These are phyloP conservation scores for Linum trigynum DNA, from an alignment of 345 rosid genomes.

Conservation along the genomic window DNA sequence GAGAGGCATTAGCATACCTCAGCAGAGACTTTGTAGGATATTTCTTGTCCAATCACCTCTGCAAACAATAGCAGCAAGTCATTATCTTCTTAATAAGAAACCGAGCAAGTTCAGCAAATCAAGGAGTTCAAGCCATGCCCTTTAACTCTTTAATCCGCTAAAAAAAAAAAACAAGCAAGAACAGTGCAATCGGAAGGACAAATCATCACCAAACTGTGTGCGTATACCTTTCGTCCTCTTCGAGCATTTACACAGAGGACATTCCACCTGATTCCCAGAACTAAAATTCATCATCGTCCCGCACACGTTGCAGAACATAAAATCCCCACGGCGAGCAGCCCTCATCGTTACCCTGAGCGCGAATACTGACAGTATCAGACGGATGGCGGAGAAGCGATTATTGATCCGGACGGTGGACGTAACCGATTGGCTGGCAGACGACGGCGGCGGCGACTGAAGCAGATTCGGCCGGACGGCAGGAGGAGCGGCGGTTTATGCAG, in stretches of 20 bases:
- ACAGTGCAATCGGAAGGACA: no score
- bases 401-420: no score
- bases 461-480: no score
- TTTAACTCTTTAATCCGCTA: no score
- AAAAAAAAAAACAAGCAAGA: no score
- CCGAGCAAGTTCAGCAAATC: neutral
- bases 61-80: neutral
- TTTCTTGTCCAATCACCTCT: constrained; percentile 35
- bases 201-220: no score
- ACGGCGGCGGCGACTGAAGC: no score
- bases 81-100: neutral
- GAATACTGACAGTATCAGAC: no score
- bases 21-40: constrained; percentile 25
- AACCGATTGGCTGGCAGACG: no score
- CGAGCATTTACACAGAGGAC: neutral
- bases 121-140: no score
- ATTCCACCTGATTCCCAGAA: neutral
- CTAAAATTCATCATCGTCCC: neutral
- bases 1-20: constrained; percentile 24
- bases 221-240: neutral
- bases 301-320: neutral
- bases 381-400: no score
- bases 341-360: neutral
- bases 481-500: no score
- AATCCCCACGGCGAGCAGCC: neutral